Evolutionary conservation across 23 red algal species (phyloP), one percentile per base, ranked within the genome.

Genomic region (Gracilaria vermiculophylla): DNA sequence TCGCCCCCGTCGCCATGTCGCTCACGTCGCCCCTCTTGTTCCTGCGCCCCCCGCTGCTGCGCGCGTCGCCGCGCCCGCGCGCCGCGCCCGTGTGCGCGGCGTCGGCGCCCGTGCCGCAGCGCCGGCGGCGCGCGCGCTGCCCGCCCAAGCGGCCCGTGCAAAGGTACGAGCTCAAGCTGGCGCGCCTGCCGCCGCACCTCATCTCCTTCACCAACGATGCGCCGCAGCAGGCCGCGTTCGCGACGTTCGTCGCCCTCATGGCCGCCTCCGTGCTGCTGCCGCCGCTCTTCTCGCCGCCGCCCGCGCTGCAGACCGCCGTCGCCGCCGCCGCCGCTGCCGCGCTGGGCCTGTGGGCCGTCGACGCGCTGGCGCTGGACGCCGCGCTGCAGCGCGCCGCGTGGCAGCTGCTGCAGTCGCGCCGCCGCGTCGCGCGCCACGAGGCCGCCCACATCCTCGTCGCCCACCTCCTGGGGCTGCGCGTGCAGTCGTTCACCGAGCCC

Each of bases 391-490:
- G 24, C 16, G 67, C 67, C 24, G 13, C 36, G 21, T 53, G 37
- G 47, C 48, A 64, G 25, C 29, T 34, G n/a, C 17, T 71, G 29
- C 40, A 42, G 27, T 36, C 64, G 51, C 21, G 41, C 31, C 21
- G 35, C 42, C 64, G 83, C 20, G 48, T 87, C 44, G 83, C 64
- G 16, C 21, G 41, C 41, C 83, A 87, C 56, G 83, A 87, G 67
- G 83, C 83, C 5, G 83, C 57, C 11, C 83, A 87, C 67, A 55
- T 87, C 20, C 56, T 87, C 10, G 83, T 87, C 15, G 83, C 57
- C 20, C 56, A 60, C 35, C 64, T 87, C 40, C 65, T 87, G 66
- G 66, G 44, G 5, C 5, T 87, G 23, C 24, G 47, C 20, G 48
- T 76, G 0, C 27, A 23, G 20, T 19, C 32, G 8, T 75, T 52